Evolutionary conservation across 169 alveolate species (phyloP).

Genomic region (Cryptosporidium felis): DNA sequence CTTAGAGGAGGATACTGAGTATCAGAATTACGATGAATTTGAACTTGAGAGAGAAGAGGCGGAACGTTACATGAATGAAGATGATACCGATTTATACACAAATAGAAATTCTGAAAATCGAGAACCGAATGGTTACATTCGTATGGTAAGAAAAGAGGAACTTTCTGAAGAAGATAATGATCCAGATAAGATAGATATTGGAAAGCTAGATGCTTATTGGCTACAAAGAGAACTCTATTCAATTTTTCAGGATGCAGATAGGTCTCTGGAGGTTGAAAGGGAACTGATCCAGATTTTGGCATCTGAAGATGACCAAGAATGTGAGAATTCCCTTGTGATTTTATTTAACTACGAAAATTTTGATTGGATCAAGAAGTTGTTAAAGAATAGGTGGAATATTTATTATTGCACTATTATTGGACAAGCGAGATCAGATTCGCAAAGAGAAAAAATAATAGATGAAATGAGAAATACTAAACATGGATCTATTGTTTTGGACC

Average conservation of each 20-base stretch:
- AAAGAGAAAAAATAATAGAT: constrained; percentile 81
- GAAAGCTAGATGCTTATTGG: constrained; percentile 94
- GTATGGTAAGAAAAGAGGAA: constrained; percentile 48
- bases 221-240: constrained; percentile 90
- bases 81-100: neutral
- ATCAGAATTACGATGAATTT: constrained; percentile 63
- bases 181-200: constrained; percentile 72
- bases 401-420: constrained; percentile 91
- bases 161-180: constrained; percentile 28
- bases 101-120: constrained; percentile 76
- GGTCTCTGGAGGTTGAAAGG: constrained; percentile 89
- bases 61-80: constrained; percentile 51
- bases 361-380: constrained; percentile 87
- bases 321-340: constrained; percentile 90
- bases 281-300: constrained; percentile 82
- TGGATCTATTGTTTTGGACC: constrained; percentile 38
- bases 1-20: constrained; percentile 37
- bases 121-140: constrained; percentile 79
- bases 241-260: constrained; percentile 82
- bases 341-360: constrained; percentile 92
- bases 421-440: constrained; percentile 92
- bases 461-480: constrained; percentile 79
- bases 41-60: constrained; percentile 74
- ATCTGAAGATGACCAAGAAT: constrained; percentile 89
- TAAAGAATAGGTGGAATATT: constrained; percentile 88